phyloP scores from a whole-genome alignment of 73 alveolate genomes.

The Paramecium pentaurelia region DNA sequence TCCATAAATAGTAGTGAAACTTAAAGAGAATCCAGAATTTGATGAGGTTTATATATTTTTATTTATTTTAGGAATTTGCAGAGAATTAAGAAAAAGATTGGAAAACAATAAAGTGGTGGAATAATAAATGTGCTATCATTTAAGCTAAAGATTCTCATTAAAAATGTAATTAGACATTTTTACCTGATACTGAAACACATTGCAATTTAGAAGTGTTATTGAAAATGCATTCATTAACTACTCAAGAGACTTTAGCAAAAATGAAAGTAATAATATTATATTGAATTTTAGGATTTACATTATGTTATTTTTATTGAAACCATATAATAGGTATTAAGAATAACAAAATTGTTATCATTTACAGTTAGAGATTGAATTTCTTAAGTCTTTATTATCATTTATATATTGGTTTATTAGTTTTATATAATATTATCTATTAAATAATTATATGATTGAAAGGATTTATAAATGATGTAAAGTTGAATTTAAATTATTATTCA shows the following conservation, averaged over 20 bases:
- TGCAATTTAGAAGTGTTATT: slow-evolving; percentile 47
- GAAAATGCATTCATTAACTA: slow-evolving; percentile 48
- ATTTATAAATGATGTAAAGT: background rate
- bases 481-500: background rate
- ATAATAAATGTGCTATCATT: slow-evolving; percentile 47
- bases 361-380: slow-evolving; percentile 33
- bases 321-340: background rate
- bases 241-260: background rate
- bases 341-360: slow-evolving; percentile 22
- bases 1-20: slow-evolving; percentile 20
- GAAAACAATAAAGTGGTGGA: slow-evolving; percentile 57
- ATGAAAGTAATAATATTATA: slow-evolving; percentile 12
- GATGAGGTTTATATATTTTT: slow-evolving; percentile 12
- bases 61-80: slow-evolving; percentile 27
- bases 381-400: background rate
- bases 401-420: background rate
- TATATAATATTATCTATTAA: background rate
- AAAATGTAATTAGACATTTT: slow-evolving; percentile 18
- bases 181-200: slow-evolving; percentile 57
- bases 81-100: slow-evolving; percentile 62
- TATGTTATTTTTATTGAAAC: slow-evolving; percentile 41
- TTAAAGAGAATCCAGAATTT: slow-evolving; percentile 58
- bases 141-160: slow-evolving; percentile 55
- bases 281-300: slow-evolving; percentile 25
- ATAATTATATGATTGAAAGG: background rate